Evolutionary conservation across 2,329 filamentous ascomycete species (phyloP).

Genomic region (Pseudocercospora crystallina): DNA sequence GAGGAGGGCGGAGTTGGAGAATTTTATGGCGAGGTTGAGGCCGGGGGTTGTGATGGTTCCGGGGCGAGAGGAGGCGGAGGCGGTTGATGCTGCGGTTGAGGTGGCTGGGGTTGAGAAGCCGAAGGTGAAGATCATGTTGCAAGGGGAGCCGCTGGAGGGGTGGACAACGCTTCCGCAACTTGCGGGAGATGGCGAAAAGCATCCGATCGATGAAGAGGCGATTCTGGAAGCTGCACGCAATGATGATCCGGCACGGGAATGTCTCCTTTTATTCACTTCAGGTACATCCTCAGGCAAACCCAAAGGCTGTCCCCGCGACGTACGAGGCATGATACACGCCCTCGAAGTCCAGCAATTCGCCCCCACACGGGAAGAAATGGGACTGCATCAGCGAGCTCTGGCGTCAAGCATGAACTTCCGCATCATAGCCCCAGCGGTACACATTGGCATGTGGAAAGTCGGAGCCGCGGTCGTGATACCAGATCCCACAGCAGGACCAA

Average conservation of each 20-base stretch:
- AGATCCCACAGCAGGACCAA: slow-evolving; percentile 7
- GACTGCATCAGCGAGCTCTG: neutral
- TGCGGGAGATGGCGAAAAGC: neutral
- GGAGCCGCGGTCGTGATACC: slow-evolving; percentile 21
- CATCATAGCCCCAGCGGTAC: slow-evolving; percentile 15
- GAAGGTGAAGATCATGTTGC: slow-evolving; percentile 15
- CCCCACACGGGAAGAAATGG: neutral
- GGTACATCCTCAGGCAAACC: slow-evolving; percentile 20
- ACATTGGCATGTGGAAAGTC: slow-evolving; percentile 12
- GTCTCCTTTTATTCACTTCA: slow-evolving; percentile 18
- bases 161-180: slow-evolving; percentile 7
- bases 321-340: slow-evolving; percentile 3
- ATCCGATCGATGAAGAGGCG: neutral
- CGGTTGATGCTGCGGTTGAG: slow-evolving; percentile 7
- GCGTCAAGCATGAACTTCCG: slow-evolving; percentile 21
- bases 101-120: neutral
- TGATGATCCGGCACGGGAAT: slow-evolving; percentile 11
- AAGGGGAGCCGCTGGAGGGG: neutral
- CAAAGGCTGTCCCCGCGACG: slow-evolving; percentile 18
- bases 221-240: slow-evolving; percentile 8
- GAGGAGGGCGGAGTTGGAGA: slow-evolving; percentile 15
- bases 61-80: slow-evolving; percentile 3
- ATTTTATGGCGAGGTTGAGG: slow-evolving; percentile 9
- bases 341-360: slow-evolving; percentile 5
- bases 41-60: slow-evolving; percentile 17